Evolutionary conservation across 768 basidiomycete species (phyloP).

Genomic region (Leucocoprinus leucothites): DNA sequence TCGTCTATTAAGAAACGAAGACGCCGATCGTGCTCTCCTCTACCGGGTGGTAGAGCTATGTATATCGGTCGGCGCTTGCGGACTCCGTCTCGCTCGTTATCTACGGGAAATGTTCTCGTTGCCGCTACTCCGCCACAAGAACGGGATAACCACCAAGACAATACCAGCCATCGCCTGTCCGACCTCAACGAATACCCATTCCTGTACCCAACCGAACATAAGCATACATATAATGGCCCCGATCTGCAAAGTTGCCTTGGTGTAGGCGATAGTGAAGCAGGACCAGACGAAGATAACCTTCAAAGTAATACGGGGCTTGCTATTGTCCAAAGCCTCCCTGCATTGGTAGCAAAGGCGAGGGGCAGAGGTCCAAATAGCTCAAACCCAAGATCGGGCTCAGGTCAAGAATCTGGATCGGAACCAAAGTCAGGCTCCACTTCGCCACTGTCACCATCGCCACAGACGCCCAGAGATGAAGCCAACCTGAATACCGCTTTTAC

Average conservation of each 20-base stretch:
- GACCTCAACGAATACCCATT: background rate
- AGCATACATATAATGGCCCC: background rate
- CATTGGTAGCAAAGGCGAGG: background rate
- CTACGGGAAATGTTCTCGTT: constrained; percentile 6
- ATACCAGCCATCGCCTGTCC: background rate
- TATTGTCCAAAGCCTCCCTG: background rate
- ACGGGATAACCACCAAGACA: background rate
- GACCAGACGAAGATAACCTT: background rate
- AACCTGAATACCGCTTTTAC: background rate
- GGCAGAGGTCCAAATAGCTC: background rate
- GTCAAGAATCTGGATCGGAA: background rate
- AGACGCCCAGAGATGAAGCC: background rate
- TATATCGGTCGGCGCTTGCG: background rate
- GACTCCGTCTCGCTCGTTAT: constrained; percentile 8
- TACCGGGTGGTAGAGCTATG: background rate
- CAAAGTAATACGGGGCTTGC: background rate
- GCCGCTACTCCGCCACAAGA: constrained; percentile 5
- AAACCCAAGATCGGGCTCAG: background rate
- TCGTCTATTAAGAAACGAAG: constrained; percentile 20
- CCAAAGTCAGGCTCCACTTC: background rate
- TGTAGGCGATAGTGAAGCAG: background rate
- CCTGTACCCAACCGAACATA: background rate
- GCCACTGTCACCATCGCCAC: background rate
- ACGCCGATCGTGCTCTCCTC: constrained; percentile 3
- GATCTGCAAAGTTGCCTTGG: constrained; percentile 14